phyloP scores from a whole-genome alignment of 495 filamentous ascomycete species.

The Tetracladium marchalianum region DNA sequence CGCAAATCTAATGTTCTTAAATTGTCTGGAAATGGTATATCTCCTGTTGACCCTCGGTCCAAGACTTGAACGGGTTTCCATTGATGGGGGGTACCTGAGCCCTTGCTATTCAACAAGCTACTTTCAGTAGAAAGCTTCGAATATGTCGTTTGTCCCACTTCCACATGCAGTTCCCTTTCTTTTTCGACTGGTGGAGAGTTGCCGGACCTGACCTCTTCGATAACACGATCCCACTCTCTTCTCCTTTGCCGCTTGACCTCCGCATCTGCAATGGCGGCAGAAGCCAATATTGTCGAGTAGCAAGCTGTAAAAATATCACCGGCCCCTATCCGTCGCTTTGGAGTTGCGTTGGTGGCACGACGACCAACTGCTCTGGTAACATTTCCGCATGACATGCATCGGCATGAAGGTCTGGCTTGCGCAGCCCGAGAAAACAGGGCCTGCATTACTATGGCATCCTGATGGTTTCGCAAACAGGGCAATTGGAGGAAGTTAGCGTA shows the following conservation, averaged over 20 bases:
- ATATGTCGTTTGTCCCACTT: background rate
- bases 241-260: slow-evolving; percentile 50
- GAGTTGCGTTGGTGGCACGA: slow-evolving; percentile 40
- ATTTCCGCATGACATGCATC: slow-evolving; percentile 53
- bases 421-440: slow-evolving; percentile 60
- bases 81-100: background rate
- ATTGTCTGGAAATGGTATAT: background rate
- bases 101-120: background rate
- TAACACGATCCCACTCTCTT: slow-evolving; percentile 49
- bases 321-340: slow-evolving; percentile 39
- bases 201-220: slow-evolving; percentile 38
- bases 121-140: too few relatives aligned
- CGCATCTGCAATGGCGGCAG: slow-evolving; percentile 59
- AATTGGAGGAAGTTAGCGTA: background rate
- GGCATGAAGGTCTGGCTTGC: slow-evolving; percentile 50
- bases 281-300: slow-evolving; percentile 63
- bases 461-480: background rate
- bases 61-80: background rate
- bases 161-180: background rate
- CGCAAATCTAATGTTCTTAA: background rate
- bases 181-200: background rate
- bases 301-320: slow-evolving; percentile 59
- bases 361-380: slow-evolving; percentile 41
- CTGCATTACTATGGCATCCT: slow-evolving; percentile 44
- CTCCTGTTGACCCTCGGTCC: background rate